A percentile compares a stretch with the other conserved stretches of the same genome.
phyloP scores from a whole-genome alignment of 345 rosid genomes.

The Dipteronia dyeriana region DNA sequence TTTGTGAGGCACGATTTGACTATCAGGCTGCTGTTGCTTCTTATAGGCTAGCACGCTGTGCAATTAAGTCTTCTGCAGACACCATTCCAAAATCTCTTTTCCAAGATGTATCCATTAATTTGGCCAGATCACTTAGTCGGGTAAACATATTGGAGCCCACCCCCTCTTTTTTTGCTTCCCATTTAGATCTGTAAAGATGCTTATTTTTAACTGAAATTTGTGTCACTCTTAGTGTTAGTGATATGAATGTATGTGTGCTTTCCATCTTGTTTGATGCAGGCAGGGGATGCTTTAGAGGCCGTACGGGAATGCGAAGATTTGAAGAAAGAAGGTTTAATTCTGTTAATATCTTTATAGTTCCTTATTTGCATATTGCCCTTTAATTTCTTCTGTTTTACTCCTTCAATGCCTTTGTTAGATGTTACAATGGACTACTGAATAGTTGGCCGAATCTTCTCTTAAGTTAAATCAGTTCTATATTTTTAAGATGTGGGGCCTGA shows the following conservation, averaged over 20 bases:
- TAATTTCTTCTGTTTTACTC: background rate
- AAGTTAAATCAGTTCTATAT: background rate
- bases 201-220: constrained; percentile 3
- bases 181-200: constrained; percentile 1
- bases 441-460: background rate
- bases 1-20: constrained; percentile 72
- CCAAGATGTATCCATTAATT: constrained; percentile 65
- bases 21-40: constrained; percentile 65
- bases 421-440: background rate
- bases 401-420: background rate
- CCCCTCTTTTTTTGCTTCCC: constrained; percentile 4
- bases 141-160: constrained; percentile 37
- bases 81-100: constrained; percentile 43
- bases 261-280: constrained; percentile 39
- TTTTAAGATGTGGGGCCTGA: background rate
- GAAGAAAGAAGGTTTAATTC: constrained; percentile 57
- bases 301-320: constrained; percentile 66
- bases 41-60: constrained; percentile 62
- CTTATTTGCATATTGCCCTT: background rate
- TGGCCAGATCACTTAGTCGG: constrained; percentile 78
- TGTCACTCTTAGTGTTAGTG: background rate
- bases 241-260: background rate
- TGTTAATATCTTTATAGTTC: background rate
- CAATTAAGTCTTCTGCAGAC: constrained; percentile 43
- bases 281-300: constrained; percentile 61